These are phyloP conservation scores for Mycena amicta DNA, from an alignment of 768 basidiomycete species.

Conservation along the genomic window DNA sequence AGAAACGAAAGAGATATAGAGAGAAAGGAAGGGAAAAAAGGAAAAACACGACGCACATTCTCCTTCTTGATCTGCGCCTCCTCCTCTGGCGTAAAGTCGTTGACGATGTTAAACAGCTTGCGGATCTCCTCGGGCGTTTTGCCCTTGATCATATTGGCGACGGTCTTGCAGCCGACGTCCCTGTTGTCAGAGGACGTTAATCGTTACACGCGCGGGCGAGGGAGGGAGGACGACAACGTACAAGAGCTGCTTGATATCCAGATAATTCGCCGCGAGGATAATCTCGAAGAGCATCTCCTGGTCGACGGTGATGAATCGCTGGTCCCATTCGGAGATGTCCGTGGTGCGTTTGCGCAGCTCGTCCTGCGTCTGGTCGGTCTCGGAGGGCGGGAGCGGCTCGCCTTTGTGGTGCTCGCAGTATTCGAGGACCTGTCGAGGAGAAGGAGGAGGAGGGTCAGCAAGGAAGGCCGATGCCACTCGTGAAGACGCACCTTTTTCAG, in stretches of 20 bases:
- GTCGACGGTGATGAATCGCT: conserved; percentile 97
- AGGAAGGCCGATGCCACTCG: not conserved
- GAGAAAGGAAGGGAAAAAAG: not conserved
- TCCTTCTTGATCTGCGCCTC: conserved; percentile 93
- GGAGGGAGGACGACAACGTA: conserved; percentile 40
- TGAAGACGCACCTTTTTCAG: conserved; percentile 73
- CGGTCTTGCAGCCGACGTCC: conserved; percentile 97
- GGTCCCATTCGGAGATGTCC: conserved; percentile 99
- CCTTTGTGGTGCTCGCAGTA: conserved; percentile 99
- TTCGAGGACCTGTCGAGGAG: conserved; percentile 96
- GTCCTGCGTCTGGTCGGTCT: conserved; percentile 79
- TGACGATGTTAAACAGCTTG: conserved; percentile 96
- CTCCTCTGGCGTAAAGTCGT: conserved; percentile 99
- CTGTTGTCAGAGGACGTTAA: too few relatives aligned
- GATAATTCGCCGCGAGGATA: conserved; percentile 98
- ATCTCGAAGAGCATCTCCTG: conserved; percentile 99
- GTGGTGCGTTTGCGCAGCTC: conserved; percentile 96
- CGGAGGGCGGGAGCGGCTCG: conserved; percentile 90
- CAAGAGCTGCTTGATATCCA: conserved; percentile 99
- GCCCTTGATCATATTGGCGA: conserved; percentile 99
- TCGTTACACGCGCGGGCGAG: not conserved
- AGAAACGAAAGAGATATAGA: too few relatives aligned
- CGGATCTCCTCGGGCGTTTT: conserved; percentile 99
- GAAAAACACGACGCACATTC: conserved; percentile 71
- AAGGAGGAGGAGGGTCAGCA: too few relatives aligned